Evolutionary conservation across 352 stramenopile genomes (phyloP).

Genomic region (Phytopythium helicoides): DNA sequence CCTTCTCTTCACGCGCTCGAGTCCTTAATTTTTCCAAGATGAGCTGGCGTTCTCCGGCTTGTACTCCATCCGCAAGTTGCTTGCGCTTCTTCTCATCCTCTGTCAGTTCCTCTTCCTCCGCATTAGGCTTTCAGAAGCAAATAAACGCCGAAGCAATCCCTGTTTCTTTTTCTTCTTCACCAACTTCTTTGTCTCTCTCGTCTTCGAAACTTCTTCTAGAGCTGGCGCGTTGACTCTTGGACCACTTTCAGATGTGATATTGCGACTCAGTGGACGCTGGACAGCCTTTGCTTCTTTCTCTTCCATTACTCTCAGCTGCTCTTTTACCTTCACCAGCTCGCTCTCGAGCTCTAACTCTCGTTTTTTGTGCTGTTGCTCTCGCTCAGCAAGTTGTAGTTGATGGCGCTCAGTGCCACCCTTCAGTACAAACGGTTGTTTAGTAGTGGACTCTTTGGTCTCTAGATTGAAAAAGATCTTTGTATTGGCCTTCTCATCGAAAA

Average conservation of each 20-base stretch:
- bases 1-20: conserved; percentile 28
- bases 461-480: conserved; percentile 69
- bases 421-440: conserved; percentile 44
- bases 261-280: conserved; percentile 20
- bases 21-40: conserved; percentile 33
- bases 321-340: conserved; percentile 64
- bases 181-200: neutral
- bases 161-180: conserved; percentile 16
- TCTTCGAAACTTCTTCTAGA: conserved; percentile 1
- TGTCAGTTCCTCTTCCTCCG: conserved; percentile 15
- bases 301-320: conserved; percentile 46
- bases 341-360: conserved; percentile 56
- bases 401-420: conserved; percentile 56
- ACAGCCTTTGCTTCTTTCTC: conserved; percentile 24
- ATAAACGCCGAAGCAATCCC: conserved; percentile 19
- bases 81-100: conserved; percentile 34
- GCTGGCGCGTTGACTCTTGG: too few relatives aligned
- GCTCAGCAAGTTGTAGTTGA: conserved; percentile 47
- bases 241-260: conserved; percentile 2
- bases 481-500: conserved; percentile 46
- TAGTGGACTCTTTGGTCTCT: conserved; percentile 73
- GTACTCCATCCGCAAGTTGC: conserved; percentile 28
- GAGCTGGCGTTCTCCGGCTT: conserved; percentile 17
- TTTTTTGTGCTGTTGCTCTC: conserved; percentile 47
- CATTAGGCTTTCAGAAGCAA: conserved; percentile 8